These are phyloP conservation scores for Hydnomerulius pinastri DNA, from an alignment of 768 basidiomycete genomes.

Conservation along the genomic window DNA sequence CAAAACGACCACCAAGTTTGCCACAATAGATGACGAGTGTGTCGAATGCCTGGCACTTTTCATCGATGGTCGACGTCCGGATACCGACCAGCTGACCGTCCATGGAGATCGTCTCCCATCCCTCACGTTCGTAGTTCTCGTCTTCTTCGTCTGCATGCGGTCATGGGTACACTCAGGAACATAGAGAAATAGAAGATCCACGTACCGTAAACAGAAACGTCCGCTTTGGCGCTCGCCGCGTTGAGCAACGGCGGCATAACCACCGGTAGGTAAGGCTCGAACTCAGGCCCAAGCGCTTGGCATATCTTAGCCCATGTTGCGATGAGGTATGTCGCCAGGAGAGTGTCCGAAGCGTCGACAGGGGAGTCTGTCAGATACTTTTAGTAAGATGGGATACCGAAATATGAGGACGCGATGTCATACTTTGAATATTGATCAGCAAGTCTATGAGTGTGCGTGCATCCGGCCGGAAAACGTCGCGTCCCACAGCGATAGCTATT, in stretches of 20 bases:
- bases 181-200: background rate
- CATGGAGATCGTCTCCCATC: slow-evolving; percentile 78
- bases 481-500: slow-evolving; percentile 83
- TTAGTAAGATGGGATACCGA: background rate
- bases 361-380: slow-evolving; percentile 53
- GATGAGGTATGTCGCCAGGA: slow-evolving; percentile 74
- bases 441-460: slow-evolving; percentile 69
- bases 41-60: slow-evolving; percentile 87
- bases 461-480: slow-evolving; percentile 76
- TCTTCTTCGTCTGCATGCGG: slow-evolving; percentile 55
- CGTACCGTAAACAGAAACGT: slow-evolving; percentile 70
- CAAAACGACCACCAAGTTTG: slow-evolving; percentile 64
- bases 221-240: slow-evolving; percentile 78
- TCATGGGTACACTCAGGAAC: background rate
- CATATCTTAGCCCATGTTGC: slow-evolving; percentile 90
- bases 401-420: slow-evolving; percentile 16
- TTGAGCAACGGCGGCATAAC: slow-evolving; percentile 81
- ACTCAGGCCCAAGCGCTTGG: slow-evolving; percentile 81
- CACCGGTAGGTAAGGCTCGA: slow-evolving; percentile 81
- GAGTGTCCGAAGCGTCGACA: slow-evolving; percentile 68
- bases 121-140: slow-evolving; percentile 59
- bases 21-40: slow-evolving; percentile 82
- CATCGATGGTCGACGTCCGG: slow-evolving; percentile 78
- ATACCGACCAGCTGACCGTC: slow-evolving; percentile 79
- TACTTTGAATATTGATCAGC: slow-evolving; percentile 79